Evolutionary conservation across 139 green algal genomes (phyloP).

Genomic region (Chlorella sorokiniana): DNA sequence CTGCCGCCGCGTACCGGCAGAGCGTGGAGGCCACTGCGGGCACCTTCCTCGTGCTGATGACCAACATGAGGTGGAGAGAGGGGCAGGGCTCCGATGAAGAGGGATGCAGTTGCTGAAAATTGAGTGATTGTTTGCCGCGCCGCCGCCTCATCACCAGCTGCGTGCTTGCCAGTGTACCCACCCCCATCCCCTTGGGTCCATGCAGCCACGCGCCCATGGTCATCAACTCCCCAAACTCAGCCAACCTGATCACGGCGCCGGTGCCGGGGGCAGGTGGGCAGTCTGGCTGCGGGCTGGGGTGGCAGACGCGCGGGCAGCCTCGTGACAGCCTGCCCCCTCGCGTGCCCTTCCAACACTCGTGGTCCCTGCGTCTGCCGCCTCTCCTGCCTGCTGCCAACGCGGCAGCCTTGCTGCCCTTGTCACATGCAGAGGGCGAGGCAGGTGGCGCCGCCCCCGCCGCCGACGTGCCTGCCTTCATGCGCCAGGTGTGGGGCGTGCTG

Average conservation of each 20-base stretch:
- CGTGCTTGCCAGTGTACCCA: neutral
- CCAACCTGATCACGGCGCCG: constrained; percentile 53
- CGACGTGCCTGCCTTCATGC: constrained; percentile 57
- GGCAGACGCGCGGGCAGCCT: neutral
- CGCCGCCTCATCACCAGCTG: neutral
- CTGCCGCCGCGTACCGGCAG: constrained; percentile 5
- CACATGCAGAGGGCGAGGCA: neutral
- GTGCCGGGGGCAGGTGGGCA: constrained; percentile 51
- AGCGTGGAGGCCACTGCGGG: constrained; percentile 31
- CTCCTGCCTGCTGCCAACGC: neutral
- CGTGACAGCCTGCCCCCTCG: too few relatives aligned
- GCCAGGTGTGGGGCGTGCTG: constrained; percentile 41
- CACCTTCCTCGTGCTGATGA: constrained; percentile 56
- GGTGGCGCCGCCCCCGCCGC: constrained; percentile 13
- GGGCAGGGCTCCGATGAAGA: neutral
- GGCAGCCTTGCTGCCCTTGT: neutral
- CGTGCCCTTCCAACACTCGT: neutral
- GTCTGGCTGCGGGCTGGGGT: neutral
- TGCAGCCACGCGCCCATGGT: constrained; percentile 56
- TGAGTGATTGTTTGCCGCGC: neutral
- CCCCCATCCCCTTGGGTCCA: neutral
- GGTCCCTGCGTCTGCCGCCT: neutral
- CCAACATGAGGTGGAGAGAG: constrained; percentile 58
- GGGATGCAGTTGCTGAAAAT: neutral
- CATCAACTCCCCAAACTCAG: constrained; percentile 52